These are phyloP conservation scores for Pseudozyma tsukubaensis DNA, from an alignment of 1,284 basidiomycete species.

Conservation along the genomic window DNA sequence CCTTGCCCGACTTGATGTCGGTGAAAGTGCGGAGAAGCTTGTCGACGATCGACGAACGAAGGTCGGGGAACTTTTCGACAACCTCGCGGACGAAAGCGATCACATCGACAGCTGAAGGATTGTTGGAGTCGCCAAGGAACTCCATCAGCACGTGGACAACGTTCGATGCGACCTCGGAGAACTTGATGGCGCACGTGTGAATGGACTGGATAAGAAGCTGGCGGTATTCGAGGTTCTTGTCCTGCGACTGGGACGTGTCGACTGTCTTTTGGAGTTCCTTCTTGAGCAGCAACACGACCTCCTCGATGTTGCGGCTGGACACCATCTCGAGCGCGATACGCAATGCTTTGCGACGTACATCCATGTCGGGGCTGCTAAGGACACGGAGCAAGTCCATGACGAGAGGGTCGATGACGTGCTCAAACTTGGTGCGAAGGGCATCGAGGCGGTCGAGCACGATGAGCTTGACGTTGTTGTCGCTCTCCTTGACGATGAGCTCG, in stretches of 20 bases:
- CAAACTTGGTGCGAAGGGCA: constrained; percentile 83
- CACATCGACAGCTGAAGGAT: constrained; percentile 93
- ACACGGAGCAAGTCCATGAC: constrained; percentile 97
- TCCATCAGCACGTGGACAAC: constrained; percentile 98
- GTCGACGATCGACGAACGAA: constrained; percentile 85
- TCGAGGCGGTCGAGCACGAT: constrained; percentile 96
- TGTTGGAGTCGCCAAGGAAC: constrained; percentile 95
- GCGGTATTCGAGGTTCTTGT: constrained; percentile 81
- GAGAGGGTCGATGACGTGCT: constrained; percentile 88
- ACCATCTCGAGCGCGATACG: constrained; percentile 92
- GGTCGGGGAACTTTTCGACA: constrained; percentile 94
- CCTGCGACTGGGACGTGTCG: constrained; percentile 73
- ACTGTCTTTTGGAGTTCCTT: constrained; percentile 92
- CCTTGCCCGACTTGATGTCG: constrained; percentile 96
- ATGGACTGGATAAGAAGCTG: constrained; percentile 97
- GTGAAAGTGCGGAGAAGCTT: constrained; percentile 85
- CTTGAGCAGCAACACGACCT: constrained; percentile 94
- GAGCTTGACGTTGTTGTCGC: constrained; percentile 99
- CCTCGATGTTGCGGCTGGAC: constrained; percentile 94
- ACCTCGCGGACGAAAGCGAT: constrained; percentile 97
- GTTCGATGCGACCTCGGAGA: constrained; percentile 96
- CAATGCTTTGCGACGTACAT: constrained; percentile 93
- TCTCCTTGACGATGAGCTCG: constrained; percentile 90
- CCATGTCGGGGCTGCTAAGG: constrained; percentile 91
- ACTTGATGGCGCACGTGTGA: constrained; percentile 94